Evolutionary conservation across 805 yeast species (phyloP).

Genomic region (Candida manassasensis): DNA sequence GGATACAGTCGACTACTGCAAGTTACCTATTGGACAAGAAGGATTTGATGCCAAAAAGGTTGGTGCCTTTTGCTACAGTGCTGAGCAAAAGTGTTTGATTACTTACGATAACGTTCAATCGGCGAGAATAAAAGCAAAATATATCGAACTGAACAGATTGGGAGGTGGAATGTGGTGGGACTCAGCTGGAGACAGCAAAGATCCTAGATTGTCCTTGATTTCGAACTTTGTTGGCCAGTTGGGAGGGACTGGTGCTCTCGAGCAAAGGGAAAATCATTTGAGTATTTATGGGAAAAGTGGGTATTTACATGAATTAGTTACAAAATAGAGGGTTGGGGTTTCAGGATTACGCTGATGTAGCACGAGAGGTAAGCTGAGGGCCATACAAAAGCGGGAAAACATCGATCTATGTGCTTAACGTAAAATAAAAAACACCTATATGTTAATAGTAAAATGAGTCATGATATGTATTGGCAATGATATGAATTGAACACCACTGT

Average conservation of each 20-base stretch:
- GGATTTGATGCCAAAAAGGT: slow-evolving; percentile 45
- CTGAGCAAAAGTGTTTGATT: slow-evolving; percentile 35
- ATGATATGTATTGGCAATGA: too few species aligned
- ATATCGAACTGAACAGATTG: slow-evolving; percentile 41
- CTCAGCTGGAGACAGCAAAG: slow-evolving; percentile 62
- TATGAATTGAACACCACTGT: too few species aligned
- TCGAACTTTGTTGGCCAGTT: slow-evolving; percentile 41
- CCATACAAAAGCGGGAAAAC: too few species aligned
- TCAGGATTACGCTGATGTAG: too few species aligned
- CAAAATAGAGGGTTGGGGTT: too few species aligned
- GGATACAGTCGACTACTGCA: slow-evolving; percentile 48
- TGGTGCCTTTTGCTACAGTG: slow-evolving; percentile 50
- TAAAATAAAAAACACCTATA: too few species aligned
- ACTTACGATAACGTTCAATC: slow-evolving; percentile 64
- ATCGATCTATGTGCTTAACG: too few species aligned
- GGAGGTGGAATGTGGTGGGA: slow-evolving; percentile 98
- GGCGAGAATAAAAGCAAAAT: slow-evolving; percentile 54
- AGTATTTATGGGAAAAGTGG: slow-evolving; percentile 12
- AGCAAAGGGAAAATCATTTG: slow-evolving; percentile 11
- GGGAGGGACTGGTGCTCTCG: slow-evolving; percentile 18
- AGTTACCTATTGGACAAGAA: slow-evolving; percentile 44
- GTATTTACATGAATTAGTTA: slow-evolving; percentile 9
- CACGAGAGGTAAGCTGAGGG: too few species aligned
- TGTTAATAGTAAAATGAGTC: too few species aligned
- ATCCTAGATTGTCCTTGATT: slow-evolving; percentile 35